Conservation (phyloP, 441 rosid species). For the Corymbia citriodora region DNA sequence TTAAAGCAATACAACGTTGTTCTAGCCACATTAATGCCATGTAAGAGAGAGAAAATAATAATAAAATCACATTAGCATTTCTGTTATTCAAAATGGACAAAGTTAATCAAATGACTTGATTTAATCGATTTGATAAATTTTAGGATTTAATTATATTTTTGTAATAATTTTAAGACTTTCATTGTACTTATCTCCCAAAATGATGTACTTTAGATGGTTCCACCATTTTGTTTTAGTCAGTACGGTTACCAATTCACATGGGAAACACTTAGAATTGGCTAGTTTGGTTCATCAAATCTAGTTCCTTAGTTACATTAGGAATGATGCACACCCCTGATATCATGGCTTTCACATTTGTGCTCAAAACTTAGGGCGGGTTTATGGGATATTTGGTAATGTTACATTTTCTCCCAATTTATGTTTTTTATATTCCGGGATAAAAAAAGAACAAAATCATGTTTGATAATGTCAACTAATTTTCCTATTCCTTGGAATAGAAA, state of each 20-base stretch:
- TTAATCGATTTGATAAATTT: no score
- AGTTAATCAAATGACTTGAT: background rate
- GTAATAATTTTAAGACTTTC: background rate
- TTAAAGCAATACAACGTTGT: fast-evolving
- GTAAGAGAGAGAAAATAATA: background rate
- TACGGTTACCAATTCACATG: no score
- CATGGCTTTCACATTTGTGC: background rate
- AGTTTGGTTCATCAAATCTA: background rate
- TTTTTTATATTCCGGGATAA: no score
- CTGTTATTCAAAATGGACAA: background rate
- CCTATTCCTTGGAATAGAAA: no score
- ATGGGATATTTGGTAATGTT: no score
- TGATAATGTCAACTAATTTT: no score
- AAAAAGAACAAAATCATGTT: no score
- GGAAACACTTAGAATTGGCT: fast-evolving
- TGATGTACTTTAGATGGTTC: background rate
- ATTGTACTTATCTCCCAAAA: no score
- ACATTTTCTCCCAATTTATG: no score
- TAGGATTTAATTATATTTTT: background rate
- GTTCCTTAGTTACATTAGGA: fast-evolving
- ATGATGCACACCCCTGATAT: background rate
- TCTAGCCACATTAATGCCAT: background rate
- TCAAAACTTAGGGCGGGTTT: background rate
- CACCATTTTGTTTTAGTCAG: fast-evolving
- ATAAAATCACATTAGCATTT: background rate